phyloP scores from a whole-genome alignment of 2,329 filamentous ascomycete species.

The Stagonosporopsis tanaceti region DNA sequence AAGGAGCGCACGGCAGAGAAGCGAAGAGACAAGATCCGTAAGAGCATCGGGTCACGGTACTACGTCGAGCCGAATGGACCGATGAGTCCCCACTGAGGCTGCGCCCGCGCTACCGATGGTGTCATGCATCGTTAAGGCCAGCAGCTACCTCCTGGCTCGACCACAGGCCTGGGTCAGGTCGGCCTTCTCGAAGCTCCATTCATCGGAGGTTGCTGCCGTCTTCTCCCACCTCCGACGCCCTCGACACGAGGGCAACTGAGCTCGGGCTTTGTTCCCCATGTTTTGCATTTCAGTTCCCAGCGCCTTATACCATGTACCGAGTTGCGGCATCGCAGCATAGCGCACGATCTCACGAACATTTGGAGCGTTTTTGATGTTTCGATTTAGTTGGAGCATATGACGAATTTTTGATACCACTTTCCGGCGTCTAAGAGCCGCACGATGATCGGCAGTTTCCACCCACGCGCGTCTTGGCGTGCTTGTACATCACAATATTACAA shows the following conservation, averaged over 20 bases:
- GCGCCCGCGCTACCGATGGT: constrained; percentile 2
- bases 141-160: not conserved
- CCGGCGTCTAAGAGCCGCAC: not conserved
- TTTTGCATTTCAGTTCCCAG: constrained; percentile 8
- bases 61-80: constrained; percentile 38
- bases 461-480: constrained; percentile 1
- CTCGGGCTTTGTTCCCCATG: constrained; percentile 13
- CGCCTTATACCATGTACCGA: constrained; percentile 19
- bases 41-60: constrained; percentile 60
- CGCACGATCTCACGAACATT: constrained; percentile 4
- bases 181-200: constrained; percentile 13
- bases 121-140: constrained; percentile 9
- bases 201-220: not conserved
- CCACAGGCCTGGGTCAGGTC: constrained; percentile 11
- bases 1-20: constrained; percentile 59
- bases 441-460: not conserved
- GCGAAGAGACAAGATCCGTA: constrained; percentile 61
- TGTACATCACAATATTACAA: constrained; percentile 9
- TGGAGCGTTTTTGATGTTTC: not conserved
- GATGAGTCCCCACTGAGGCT: constrained; percentile 13
- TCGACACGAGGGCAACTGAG: constrained; percentile 1
- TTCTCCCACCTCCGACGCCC: not conserved
- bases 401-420: constrained; percentile 13
- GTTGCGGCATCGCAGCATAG: constrained; percentile 11
- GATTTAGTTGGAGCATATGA: not conserved